Percentiles rank a stretch among this genome's conserved stretches.
Evolutionary conservation across 441 rosid genomes (phyloP).

Genomic region (Daphne laureola): DNA sequence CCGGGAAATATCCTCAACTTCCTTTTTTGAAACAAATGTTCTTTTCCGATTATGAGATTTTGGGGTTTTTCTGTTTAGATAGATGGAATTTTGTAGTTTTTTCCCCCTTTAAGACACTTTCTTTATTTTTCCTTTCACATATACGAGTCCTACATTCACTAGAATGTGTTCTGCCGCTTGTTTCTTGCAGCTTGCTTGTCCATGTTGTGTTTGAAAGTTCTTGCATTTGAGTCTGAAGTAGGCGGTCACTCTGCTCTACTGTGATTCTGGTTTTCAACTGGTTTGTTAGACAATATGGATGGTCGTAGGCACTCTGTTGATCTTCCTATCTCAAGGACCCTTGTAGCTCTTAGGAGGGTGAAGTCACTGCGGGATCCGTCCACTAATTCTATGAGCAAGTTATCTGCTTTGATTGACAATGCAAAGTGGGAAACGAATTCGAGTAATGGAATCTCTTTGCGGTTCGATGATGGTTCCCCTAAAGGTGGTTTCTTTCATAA

Average conservation of each 20-base stretch:
- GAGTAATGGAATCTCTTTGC: constrained; percentile 57
- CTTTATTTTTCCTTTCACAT: not conserved
- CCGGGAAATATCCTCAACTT: not conserved
- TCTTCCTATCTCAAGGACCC: constrained; percentile 78
- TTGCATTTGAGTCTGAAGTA: constrained; percentile 18
- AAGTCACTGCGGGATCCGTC: constrained; percentile 89
- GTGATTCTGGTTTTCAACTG: constrained; percentile 1
- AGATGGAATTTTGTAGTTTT: not conserved
- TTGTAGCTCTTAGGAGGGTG: constrained; percentile 84
- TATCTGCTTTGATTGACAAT: constrained; percentile 67
- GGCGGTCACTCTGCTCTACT: not conserved
- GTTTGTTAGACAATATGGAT: constrained; percentile 29
- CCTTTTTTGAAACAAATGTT: not conserved
- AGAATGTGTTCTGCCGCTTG: not conserved
- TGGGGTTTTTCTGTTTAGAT: not conserved
- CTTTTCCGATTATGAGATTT: not conserved
- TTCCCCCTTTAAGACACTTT: not conserved
- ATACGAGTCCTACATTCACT: constrained; percentile 6
- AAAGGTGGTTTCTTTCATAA: constrained; percentile 13
- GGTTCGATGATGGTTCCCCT: constrained; percentile 23
- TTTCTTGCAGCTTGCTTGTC: constrained; percentile 21
- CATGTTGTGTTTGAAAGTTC: constrained; percentile 8
- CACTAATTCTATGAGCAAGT: constrained; percentile 87
- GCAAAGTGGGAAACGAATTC: constrained; percentile 81
- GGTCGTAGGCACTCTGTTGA: constrained; percentile 86